Conservation (phyloP, 2,329 filamentous ascomycete species). For the Phialophora chinensis region DNA sequence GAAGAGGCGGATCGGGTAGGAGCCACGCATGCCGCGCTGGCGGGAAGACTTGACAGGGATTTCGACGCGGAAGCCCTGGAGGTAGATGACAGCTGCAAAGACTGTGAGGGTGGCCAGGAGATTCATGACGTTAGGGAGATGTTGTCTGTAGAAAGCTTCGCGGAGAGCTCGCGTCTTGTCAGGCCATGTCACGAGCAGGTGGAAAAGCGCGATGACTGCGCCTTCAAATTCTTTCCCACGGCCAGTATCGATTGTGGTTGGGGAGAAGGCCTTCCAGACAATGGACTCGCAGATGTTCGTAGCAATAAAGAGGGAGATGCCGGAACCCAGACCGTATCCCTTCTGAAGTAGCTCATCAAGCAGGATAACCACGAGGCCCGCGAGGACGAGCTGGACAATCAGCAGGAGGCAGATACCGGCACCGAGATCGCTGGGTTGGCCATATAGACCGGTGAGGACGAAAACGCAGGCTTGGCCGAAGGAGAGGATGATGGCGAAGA, state of each 20-base stretch:
- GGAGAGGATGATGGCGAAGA: constrained; percentile 95
- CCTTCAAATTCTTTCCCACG: constrained; percentile 99
- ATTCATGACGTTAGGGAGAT: constrained; percentile 99
- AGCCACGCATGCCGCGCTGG: constrained; percentile 97
- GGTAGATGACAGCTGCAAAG: constrained; percentile 98
- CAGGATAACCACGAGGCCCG: constrained; percentile 97
- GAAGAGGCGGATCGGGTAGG: constrained; percentile 98
- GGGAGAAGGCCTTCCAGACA: constrained; percentile 99
- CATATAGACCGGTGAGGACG: constrained; percentile 97
- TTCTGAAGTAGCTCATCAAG: constrained; percentile 99
- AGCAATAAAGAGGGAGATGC: constrained; percentile 99
- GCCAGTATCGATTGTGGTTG: constrained; percentile 98
- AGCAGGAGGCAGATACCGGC: constrained; percentile 98
- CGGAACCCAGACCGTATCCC: constrained; percentile 96
- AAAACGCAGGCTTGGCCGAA: constrained; percentile 98
- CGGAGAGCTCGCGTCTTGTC: constrained; percentile 99
- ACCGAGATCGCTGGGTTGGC: constrained; percentile 92
- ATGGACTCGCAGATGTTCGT: constrained; percentile 99
- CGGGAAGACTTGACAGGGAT: constrained; percentile 99
- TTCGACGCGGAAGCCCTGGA: constrained; percentile 98
- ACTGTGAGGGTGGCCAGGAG: constrained; percentile 88
- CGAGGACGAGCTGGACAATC: constrained; percentile 96
- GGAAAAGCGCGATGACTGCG: constrained; percentile 96
- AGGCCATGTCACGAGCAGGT: constrained; percentile 96
- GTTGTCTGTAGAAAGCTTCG: constrained; percentile 99